These are phyloP conservation scores for Jacaranda mimosifolia DNA, from an alignment of 257 asterid species.

Conservation along the genomic window DNA sequence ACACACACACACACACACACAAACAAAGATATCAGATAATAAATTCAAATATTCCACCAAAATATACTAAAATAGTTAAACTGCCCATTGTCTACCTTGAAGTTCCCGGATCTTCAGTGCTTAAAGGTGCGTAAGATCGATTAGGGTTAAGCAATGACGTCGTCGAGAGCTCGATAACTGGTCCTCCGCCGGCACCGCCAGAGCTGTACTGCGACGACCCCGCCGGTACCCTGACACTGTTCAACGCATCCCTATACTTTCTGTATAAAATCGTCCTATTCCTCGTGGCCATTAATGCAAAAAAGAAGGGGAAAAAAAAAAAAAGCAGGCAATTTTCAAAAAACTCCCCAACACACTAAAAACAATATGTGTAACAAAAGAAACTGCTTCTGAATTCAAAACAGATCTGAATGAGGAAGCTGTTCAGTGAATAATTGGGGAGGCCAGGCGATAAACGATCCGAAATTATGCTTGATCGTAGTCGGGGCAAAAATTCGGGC, in stretches of 20 bases:
- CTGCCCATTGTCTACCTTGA: constrained; percentile 3
- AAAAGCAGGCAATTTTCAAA: not conserved
- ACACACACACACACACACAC: too few relatives aligned
- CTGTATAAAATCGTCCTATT: constrained; percentile 83
- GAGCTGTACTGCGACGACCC: constrained; percentile 62
- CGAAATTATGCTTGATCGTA: not conserved
- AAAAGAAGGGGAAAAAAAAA: not conserved
- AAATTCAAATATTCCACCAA: not conserved
- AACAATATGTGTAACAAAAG: constrained; percentile 21
- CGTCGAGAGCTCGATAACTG: constrained; percentile 91
- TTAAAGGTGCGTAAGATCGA: constrained; percentile 24
- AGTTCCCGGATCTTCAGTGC: constrained; percentile 31
- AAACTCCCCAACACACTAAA: constrained; percentile 25
- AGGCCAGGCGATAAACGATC: not conserved
- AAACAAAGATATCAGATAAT: not conserved
- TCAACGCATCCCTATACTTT: constrained; percentile 89
- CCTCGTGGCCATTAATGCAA: constrained; percentile 79
- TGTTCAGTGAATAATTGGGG: not conserved
- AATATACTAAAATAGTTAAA: not conserved
- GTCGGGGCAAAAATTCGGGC: not conserved
- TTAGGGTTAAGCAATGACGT: constrained; percentile 78
- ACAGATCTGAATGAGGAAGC: constrained; percentile 37
- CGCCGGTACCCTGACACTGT: constrained; percentile 86
- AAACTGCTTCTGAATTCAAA: constrained; percentile 20
- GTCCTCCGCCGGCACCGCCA: constrained; percentile 65